Percentiles rank a stretch among this genome's conserved stretches.
phyloP scores from a whole-genome alignment of 148 eudicot genomes.

The Beta vulgaris region DNA sequence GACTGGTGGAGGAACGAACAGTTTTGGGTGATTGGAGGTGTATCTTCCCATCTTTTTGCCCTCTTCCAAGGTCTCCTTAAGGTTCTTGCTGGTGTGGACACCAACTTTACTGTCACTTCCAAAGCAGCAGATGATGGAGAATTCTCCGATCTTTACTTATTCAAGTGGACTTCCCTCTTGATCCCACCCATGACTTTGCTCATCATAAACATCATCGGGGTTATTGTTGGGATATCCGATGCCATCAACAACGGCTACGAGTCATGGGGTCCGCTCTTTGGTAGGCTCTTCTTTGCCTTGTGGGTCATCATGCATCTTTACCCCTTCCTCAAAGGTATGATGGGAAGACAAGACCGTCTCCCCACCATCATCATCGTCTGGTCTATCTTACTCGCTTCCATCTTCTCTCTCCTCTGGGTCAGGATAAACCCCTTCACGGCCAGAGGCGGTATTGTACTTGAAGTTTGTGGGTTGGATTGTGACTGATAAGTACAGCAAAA shows the following conservation, averaged over 20 bases:
- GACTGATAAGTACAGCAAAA: constrained; percentile 37
- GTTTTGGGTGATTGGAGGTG: constrained; percentile 99
- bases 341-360: constrained; percentile 68
- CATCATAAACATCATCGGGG: constrained; percentile 78
- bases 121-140: constrained; percentile 91
- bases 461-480: constrained; percentile 94
- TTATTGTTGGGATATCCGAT: constrained; percentile 75
- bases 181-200: constrained; percentile 81
- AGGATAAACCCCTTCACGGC: constrained; percentile 75
- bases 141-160: constrained; percentile 81
- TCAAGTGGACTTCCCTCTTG: constrained; percentile 90
- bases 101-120: constrained; percentile 93
- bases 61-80: constrained; percentile 94
- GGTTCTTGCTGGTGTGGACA: constrained; percentile 90
- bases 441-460: constrained; percentile 69
- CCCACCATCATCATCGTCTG: constrained; percentile 91
- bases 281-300: constrained; percentile 76
- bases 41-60: constrained; percentile 90
- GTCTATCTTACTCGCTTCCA: constrained; percentile 88
- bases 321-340: constrained; percentile 92
- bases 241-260: constrained; percentile 93
- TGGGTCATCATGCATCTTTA: constrained; percentile 96
- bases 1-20: constrained; percentile 99
- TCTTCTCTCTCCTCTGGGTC: constrained; percentile 88
- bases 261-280: constrained; percentile 89